Percentiles rank a stretch among this genome's conserved stretches.
Conservation (phyloP, 306 rosid genomes). For the Cicer yamashitae region DNA sequence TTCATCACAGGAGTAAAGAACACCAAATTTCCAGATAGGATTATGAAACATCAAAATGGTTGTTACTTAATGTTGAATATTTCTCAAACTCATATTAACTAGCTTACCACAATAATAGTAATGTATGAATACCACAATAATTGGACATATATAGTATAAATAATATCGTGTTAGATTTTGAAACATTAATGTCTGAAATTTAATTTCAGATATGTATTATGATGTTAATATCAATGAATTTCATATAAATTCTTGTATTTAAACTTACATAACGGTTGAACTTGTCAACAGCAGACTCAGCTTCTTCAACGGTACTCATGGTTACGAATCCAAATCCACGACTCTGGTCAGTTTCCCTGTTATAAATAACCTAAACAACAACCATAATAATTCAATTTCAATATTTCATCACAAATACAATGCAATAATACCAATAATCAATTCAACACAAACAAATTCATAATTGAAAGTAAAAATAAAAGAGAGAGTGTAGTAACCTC, state of each 20-base stretch:
- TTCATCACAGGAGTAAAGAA: background rate
- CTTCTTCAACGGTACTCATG: constrained; percentile 91
- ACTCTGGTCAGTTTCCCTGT: constrained; percentile 86
- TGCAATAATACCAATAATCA: background rate
- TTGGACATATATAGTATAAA: constrained; percentile 4
- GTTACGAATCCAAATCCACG: constrained; percentile 97
- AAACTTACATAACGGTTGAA: constrained; percentile 66
- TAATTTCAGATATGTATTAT: background rate
- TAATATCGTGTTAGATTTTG: background rate
- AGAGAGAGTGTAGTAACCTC: constrained; percentile 56
- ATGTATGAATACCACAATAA: background rate
- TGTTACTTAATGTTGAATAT: background rate
- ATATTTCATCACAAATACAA: background rate
- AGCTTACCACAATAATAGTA: background rate
- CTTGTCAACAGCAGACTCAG: constrained; percentile 76
- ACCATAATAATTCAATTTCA: background rate
- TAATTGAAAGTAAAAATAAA: background rate
- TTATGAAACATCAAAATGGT: background rate
- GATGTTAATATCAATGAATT: background rate
- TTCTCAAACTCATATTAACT: background rate
- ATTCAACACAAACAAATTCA: background rate
- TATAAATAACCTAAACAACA: constrained; percentile 76
- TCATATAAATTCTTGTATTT: background rate
- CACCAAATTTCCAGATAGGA: background rate
- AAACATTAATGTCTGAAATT: background rate